Conservation (phyloP, 2,329 filamentous ascomycete genomes). For the Tothia fuscella region DNA sequence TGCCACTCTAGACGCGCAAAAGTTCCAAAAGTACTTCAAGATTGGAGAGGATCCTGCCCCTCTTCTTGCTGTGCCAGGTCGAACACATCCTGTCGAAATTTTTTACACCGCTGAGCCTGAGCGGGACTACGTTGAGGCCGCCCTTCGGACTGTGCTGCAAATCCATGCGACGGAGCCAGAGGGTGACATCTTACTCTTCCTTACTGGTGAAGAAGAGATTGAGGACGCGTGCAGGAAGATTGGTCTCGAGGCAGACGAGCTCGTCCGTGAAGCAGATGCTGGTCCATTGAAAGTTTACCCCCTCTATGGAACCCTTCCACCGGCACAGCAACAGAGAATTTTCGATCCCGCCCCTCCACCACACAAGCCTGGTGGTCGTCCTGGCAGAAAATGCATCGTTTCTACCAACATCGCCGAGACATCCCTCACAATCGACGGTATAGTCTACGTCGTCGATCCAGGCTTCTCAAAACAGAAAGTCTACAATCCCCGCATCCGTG, state of each 20-base stretch:
- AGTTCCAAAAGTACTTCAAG: conserved; percentile 92
- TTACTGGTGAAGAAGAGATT: conserved; percentile 97
- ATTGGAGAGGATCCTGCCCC: conserved; percentile 60
- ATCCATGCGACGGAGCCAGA: conserved; percentile 90
- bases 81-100: conserved; percentile 93
- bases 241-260: conserved; percentile 76
- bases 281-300: conserved; percentile 86
- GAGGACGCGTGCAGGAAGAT: conserved; percentile 94
- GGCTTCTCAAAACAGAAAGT: conserved; percentile 99
- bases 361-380: conserved; percentile 60
- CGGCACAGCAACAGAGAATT: conserved; percentile 85
- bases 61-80: conserved; percentile 82
- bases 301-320: conserved; percentile 85
- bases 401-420: conserved; percentile 98
- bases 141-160: conserved; percentile 86
- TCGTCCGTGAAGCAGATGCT: conserved; percentile 80
- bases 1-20: conserved; percentile 89
- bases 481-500: conserved; percentile 91
- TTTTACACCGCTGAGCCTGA: conserved; percentile 97
- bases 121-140: conserved; percentile 91
- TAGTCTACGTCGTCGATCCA: conserved; percentile 97
- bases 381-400: conserved; percentile 88
- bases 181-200: conserved; percentile 85
- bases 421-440: conserved; percentile 93
- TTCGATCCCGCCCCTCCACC: conserved; percentile 79